Evolutionary conservation across 176 grass and related monocot species (phyloP).

Genomic region (Canna indica): DNA sequence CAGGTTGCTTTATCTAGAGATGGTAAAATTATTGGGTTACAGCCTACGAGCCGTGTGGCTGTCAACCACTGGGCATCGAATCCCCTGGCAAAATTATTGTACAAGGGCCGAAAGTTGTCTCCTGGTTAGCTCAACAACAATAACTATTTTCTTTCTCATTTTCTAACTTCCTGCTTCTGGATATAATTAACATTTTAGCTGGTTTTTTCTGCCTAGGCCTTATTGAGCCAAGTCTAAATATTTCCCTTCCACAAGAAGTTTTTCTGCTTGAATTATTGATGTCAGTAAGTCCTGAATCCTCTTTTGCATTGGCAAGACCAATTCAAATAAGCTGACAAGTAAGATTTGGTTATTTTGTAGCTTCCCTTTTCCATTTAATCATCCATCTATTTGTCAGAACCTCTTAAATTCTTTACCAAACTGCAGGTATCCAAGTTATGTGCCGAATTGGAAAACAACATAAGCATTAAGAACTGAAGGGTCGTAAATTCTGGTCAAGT

Average conservation of each 20-base stretch:
- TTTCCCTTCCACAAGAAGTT: constrained; percentile 45
- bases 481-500: background rate
- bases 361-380: background rate
- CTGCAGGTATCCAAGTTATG: background rate
- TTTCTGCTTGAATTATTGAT: constrained; percentile 52
- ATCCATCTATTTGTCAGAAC: background rate
- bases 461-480: background rate
- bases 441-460: background rate
- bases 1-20: constrained; percentile 73
- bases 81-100: constrained; percentile 50
- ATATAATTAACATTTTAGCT: constrained; percentile 19
- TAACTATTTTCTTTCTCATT: constrained; percentile 8
- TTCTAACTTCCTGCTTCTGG: background rate
- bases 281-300: constrained; percentile 49
- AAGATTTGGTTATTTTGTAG: constrained; percentile 11
- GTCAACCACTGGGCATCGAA: constrained; percentile 69
- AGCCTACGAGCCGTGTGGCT: constrained; percentile 65
- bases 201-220: constrained; percentile 33
- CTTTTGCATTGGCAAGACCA: constrained; percentile 71
- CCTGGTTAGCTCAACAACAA: constrained; percentile 39
- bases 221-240: constrained; percentile 66
- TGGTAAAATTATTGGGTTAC: constrained; percentile 81
- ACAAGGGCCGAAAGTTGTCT: constrained; percentile 40
- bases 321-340: constrained; percentile 22
- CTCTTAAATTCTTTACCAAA: background rate